A percentile compares a stretch with the other conserved stretches of the same genome.
Evolutionary conservation across 2,329 filamentous ascomycete species (phyloP).

Genomic region (Simplicillium aogashimaense): DNA sequence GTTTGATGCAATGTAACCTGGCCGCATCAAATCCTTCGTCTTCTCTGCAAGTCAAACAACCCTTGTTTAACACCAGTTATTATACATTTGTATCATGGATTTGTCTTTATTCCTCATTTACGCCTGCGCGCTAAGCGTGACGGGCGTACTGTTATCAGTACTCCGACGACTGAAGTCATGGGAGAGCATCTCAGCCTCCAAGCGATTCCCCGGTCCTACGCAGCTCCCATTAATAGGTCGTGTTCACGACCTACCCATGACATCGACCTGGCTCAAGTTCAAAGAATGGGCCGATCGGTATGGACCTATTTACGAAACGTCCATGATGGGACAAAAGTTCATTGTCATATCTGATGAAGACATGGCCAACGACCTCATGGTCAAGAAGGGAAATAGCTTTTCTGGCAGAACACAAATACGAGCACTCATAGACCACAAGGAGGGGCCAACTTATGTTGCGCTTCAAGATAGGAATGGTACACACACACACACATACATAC

Average conservation of each 20-base stretch:
- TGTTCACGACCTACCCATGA: slow-evolving; percentile 36
- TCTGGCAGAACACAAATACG: slow-evolving; percentile 39
- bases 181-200: too few species aligned
- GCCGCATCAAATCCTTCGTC: too few species aligned
- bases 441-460: slow-evolving; percentile 35
- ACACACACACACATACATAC: too few species aligned
- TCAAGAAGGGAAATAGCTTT: slow-evolving; percentile 39
- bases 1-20: too few species aligned
- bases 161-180: too few species aligned
- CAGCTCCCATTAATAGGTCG: slow-evolving; percentile 38
- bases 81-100: too few species aligned
- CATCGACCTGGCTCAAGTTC: slow-evolving; percentile 40
- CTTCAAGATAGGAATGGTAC: slow-evolving; percentile 29
- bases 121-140: too few species aligned
- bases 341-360: slow-evolving; percentile 36
- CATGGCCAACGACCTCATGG: slow-evolving; percentile 36
- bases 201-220: slow-evolving; percentile 32
- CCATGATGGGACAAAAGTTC: slow-evolving; percentile 27
- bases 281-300: slow-evolving; percentile 33
- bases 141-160: too few species aligned
- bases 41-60: too few species aligned
- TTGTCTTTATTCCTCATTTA: too few species aligned
- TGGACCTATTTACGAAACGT: slow-evolving; percentile 33
- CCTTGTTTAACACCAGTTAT: too few species aligned
- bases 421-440: slow-evolving; percentile 37